These are phyloP conservation scores for Pachyrhizus erosus DNA, from an alignment of 306 rosid species.

Conservation along the genomic window DNA sequence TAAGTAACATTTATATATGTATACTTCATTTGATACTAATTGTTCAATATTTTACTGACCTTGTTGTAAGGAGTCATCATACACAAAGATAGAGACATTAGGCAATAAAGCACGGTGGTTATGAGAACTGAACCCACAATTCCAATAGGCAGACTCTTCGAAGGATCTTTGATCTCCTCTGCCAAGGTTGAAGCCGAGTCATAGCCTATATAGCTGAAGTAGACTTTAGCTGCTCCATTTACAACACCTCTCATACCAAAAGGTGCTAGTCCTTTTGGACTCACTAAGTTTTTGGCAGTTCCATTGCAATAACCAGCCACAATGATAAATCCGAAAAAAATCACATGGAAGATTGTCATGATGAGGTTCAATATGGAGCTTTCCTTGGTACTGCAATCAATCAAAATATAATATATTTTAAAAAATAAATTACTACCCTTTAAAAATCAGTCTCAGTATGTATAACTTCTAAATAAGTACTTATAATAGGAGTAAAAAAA, in stretches of 20 bases:
- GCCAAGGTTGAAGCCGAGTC: slow-evolving; percentile 97
- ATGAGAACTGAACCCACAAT: slow-evolving; percentile 91
- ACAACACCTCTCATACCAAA: slow-evolving; percentile 71
- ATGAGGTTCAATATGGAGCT: slow-evolving; percentile 82
- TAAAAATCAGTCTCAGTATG: neutral
- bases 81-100: slow-evolving; percentile 83
- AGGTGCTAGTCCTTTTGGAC: slow-evolving; percentile 78
- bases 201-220: slow-evolving; percentile 91
- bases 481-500: neutral
- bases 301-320: slow-evolving; percentile 74
- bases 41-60: slow-evolving; percentile 48
- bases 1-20: neutral
- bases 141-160: slow-evolving; percentile 76
- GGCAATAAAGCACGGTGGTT: slow-evolving; percentile 82
- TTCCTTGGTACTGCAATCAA: slow-evolving; percentile 83
- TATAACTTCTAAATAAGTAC: too few species aligned
- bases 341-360: slow-evolving; percentile 85
- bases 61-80: slow-evolving; percentile 75
- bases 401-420: neutral
- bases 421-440: neutral
- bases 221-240: slow-evolving; percentile 89
- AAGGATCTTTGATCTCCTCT: slow-evolving; percentile 83
- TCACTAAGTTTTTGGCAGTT: slow-evolving; percentile 67
- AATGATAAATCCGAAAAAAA: slow-evolving; percentile 89
- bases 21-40: neutral